Evolutionary conservation across 2,329 filamentous ascomycete species (phyloP).

Genomic region (Parascedosporium putredinis): DNA sequence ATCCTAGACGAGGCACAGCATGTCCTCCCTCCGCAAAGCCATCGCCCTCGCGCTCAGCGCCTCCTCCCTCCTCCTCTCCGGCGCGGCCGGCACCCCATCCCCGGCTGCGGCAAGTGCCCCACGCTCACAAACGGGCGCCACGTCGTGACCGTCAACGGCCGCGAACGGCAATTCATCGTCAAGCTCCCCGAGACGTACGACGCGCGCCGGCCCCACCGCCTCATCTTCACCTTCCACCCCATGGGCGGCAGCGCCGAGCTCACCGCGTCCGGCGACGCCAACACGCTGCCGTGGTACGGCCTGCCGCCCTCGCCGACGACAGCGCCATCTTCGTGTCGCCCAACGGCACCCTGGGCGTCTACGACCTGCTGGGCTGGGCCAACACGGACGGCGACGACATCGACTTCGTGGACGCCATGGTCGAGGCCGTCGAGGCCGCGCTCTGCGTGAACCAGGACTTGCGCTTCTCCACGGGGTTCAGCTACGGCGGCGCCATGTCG

Average conservation of each 20-base stretch:
- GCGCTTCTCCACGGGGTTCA: conserved; percentile 32
- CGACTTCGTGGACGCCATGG: conserved; percentile 27
- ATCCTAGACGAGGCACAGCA: too few relatives aligned
- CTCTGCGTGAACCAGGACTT: conserved; percentile 31
- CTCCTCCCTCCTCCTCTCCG: not conserved
- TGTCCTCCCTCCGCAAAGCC: not conserved
- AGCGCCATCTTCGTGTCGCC: conserved; percentile 30
- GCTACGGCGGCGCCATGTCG: conserved; percentile 31
- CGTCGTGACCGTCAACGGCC: conserved; percentile 25
- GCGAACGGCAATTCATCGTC: conserved; percentile 25
- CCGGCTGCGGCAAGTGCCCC: conserved; percentile 24
- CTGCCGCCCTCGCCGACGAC: conserved; percentile 22
- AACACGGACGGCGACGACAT: conserved; percentile 30
- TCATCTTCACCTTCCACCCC: conserved; percentile 32
- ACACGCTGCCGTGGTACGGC: conserved; percentile 24
- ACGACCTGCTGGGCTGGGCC: conserved; percentile 25
- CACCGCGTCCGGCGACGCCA: conserved; percentile 18
- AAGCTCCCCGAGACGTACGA: conserved; percentile 28
- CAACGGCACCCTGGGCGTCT: conserved; percentile 19
- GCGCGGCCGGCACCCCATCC: not conserved
- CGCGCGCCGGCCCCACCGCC: conserved; percentile 23
- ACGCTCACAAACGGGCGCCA: conserved; percentile 20
- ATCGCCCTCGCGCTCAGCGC: not conserved
- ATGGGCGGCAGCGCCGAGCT: conserved; percentile 25
- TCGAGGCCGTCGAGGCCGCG: conserved; percentile 24